Conservation (phyloP, 169 alveolate species). For the Eimeria sp. region DNA sequence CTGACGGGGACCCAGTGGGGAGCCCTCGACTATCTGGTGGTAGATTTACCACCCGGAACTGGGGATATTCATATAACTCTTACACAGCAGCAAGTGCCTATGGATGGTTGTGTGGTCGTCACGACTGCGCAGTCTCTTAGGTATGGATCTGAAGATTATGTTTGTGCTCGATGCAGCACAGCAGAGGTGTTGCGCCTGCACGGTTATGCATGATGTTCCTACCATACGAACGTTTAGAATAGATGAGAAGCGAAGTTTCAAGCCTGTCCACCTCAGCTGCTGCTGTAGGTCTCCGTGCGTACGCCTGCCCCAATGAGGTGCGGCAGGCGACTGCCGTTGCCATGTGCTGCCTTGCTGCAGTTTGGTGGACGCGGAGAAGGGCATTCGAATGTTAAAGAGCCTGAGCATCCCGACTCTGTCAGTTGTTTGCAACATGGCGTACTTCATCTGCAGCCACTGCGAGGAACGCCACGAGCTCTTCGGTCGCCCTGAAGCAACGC, state of each 20-base stretch:
- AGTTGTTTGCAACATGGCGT: constrained; percentile 97
- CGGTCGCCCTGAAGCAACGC: constrained; percentile 77
- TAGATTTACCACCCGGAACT: constrained; percentile 99
- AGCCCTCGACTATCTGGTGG: constrained; percentile 97
- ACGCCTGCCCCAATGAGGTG: background rate
- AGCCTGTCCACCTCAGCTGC: background rate
- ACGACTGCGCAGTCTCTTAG: constrained; percentile 97
- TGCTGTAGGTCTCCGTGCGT: background rate
- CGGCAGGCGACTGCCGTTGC: background rate
- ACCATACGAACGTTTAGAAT: background rate
- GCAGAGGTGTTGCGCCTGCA: background rate
- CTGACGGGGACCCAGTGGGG: constrained; percentile 95
- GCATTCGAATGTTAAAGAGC: constrained; percentile 94
- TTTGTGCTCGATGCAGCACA: background rate
- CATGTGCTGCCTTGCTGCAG: constrained; percentile 76
- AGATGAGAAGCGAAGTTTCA: background rate
- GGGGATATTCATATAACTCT: constrained; percentile 99
- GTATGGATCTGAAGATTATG: background rate
- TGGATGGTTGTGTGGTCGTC: constrained; percentile 96
- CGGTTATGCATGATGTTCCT: background rate
- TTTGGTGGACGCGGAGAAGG: constrained; percentile 96
- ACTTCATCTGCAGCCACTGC: constrained; percentile 95
- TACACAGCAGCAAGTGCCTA: constrained; percentile 93
- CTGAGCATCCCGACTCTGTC: constrained; percentile 95
- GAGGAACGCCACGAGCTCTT: constrained; percentile 93